Percentiles rank a stretch among this genome's conserved stretches.
These are phyloP conservation scores for Diaporthe nobilis DNA, from an alignment of 2,329 filamentous ascomycete species.

Conservation along the genomic window DNA sequence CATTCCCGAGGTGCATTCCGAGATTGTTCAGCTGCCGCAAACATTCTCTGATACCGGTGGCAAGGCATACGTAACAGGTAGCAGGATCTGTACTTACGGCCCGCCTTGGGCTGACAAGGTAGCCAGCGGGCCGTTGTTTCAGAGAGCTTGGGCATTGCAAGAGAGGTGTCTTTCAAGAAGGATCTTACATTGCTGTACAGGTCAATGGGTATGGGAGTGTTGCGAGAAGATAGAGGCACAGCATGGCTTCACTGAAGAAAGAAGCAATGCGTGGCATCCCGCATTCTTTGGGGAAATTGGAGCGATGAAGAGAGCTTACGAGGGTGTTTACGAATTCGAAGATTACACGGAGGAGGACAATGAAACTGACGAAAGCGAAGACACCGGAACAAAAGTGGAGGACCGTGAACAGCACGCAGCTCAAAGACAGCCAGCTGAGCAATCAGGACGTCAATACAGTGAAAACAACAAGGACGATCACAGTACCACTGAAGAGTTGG, in stretches of 20 bases:
- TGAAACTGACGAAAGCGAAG: background rate
- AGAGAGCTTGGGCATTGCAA: constrained; percentile 17
- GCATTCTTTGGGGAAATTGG: background rate
- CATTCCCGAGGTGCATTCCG: constrained; percentile 8
- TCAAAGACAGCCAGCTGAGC: background rate
- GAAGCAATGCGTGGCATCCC: constrained; percentile 4
- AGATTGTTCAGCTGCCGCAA: constrained; percentile 8
- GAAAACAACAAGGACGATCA: background rate
- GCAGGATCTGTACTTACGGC: background rate
- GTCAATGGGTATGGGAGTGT: constrained; percentile 21
- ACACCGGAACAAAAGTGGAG: background rate
- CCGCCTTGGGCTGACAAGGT: constrained; percentile 14
- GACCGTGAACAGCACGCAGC: background rate
- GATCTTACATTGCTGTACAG: constrained; percentile 3
- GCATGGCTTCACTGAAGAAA: background rate
- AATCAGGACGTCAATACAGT: background rate
- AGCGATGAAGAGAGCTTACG: constrained; percentile 7
- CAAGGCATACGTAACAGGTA: constrained; percentile 2
- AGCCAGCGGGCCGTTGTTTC: background rate
- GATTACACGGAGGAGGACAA: background rate
- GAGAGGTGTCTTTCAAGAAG: constrained; percentile 12
- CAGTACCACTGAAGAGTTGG: background rate
- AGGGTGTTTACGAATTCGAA: constrained; percentile 8
- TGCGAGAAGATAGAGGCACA: constrained; percentile 16
- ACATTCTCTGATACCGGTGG: constrained; percentile 10